Conservation (phyloP, 495 filamentous ascomycete genomes). For the Aspergillus carlsbadensis region DNA sequence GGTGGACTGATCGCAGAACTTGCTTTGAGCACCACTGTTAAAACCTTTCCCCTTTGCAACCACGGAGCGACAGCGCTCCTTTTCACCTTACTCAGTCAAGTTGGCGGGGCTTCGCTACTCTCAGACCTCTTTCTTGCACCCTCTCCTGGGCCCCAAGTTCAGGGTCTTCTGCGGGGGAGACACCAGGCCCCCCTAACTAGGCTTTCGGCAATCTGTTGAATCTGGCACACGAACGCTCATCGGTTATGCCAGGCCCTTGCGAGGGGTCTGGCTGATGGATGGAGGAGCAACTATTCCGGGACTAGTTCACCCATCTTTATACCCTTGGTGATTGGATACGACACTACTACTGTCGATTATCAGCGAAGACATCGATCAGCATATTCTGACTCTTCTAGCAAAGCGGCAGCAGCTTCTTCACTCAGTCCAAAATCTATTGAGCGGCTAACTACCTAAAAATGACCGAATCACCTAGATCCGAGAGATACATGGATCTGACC, state of each 20-base stretch:
- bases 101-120: constrained; percentile 88
- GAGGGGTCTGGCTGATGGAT: constrained; percentile 50
- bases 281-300: constrained; percentile 38
- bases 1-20: constrained; percentile 12
- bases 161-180: constrained; percentile 94
- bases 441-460: constrained; percentile 35
- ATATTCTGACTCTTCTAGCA: neutral
- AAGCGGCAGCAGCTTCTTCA: neutral
- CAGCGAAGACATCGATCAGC: constrained; percentile 6
- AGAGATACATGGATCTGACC: constrained; percentile 53
- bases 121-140: constrained; percentile 80
- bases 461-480: constrained; percentile 64
- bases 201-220: constrained; percentile 35
- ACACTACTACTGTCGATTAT: constrained; percentile 1
- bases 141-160: constrained; percentile 86
- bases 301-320: constrained; percentile 31
- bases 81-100: constrained; percentile 67
- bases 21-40: constrained; percentile 13
- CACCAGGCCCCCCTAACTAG: constrained; percentile 97
- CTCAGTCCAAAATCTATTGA: neutral
- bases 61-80: constrained; percentile 41
- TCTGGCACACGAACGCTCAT: constrained; percentile 42
- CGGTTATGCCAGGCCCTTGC: constrained; percentile 48
- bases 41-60: constrained; percentile 21
- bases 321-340: constrained; percentile 21